Evolutionary conservation across 1,284 basidiomycete genomes (phyloP).

Genomic region (Melampsora americana): DNA sequence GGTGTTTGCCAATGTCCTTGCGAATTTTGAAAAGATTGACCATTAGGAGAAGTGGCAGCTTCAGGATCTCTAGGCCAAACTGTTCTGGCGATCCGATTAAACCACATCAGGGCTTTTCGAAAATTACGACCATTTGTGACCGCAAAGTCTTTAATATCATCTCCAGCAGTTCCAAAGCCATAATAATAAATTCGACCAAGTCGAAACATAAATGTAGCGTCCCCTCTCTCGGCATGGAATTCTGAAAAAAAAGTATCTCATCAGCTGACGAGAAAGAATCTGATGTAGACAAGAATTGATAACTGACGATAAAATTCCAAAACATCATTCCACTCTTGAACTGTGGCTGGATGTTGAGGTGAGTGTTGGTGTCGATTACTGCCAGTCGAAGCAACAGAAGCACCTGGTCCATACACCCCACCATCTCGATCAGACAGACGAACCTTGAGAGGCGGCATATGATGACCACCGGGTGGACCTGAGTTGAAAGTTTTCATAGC

Average conservation of each 20-base stretch:
- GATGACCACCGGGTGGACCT: constrained; percentile 86
- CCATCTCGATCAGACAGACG: constrained; percentile 84
- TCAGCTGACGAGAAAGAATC: not conserved
- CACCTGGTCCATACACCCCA: constrained; percentile 87
- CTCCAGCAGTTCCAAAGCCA: constrained; percentile 68
- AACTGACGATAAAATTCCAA: constrained; percentile 50
- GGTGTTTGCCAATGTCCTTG: constrained; percentile 40
- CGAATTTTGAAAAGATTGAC: constrained; percentile 27
- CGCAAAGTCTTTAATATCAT: constrained; percentile 44
- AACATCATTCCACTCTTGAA: constrained; percentile 52
- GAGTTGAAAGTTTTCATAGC: constrained; percentile 70
- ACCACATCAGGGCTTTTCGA: constrained; percentile 71
- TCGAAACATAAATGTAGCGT: constrained; percentile 76
- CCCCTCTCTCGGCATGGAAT: constrained; percentile 85
- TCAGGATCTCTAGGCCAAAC: constrained; percentile 65
- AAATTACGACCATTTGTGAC: constrained; percentile 60
- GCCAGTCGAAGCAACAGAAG: constrained; percentile 73
- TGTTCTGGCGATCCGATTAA: constrained; percentile 71
- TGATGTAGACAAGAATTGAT: not conserved
- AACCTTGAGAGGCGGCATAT: constrained; percentile 75
- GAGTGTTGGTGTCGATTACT: constrained; percentile 45
- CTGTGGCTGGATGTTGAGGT: constrained; percentile 46
- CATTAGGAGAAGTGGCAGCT: constrained; percentile 42
- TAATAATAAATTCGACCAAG: constrained; percentile 91
- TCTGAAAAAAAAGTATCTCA: constrained; percentile 20